Base-by-base conservation (phyloP, 208 protist species). In the Plasmodiophora brassicae region DNA sequence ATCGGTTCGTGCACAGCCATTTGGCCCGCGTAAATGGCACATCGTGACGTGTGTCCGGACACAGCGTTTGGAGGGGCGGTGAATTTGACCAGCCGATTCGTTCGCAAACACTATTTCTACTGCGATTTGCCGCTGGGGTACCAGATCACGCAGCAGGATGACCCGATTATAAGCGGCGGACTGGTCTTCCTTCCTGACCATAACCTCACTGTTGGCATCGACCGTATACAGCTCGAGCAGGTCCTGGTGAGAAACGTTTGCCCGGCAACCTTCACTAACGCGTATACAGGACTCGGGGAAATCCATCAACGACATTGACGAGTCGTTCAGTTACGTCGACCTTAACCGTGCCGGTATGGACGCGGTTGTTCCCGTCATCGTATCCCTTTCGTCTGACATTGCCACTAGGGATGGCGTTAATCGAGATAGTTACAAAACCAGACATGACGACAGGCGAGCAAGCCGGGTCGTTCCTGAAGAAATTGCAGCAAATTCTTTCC, bases 21-120 rank as follows among this genome's bases (percentile, higher is more conserved):
- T 25, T 28, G 50, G 20, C 25, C 20, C 25, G 14, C 20, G 25
- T 28, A 28, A 57, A 28, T 25, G 14, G 14, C 14, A 28, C 50
- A 57, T 57, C 50, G 50, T 28, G 50, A 57, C 25, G 32, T 78
- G 41, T n/a, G 41, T 78, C n/a, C 10, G 10, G 32, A 5, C 41
- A 36, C n/a, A 78, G 65, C 65, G 20, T 32, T 78, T 38, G 5
- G 41, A 38, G 65, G 65, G 20, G 41, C n/a, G 10, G n/a, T 78
- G 20, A 78, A 78, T 78, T 38, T n/a, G 14, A n/a, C 10, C 20
- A 44, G 32, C n/a, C 5, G 65, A 32, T 78, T 78, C n/a, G 65
- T 78, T 5, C 65, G 65, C 32, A 78, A 78, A 78, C 65, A 78
- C 65, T 78, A 78, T 32, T 78, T 78, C 41, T 78, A 78, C 41